Percentiles rank a stretch among this genome's conserved stretches.
These are phyloP conservation scores for Talinum fruticosum DNA, from an alignment of 148 eudicot species.

Conservation along the genomic window DNA sequence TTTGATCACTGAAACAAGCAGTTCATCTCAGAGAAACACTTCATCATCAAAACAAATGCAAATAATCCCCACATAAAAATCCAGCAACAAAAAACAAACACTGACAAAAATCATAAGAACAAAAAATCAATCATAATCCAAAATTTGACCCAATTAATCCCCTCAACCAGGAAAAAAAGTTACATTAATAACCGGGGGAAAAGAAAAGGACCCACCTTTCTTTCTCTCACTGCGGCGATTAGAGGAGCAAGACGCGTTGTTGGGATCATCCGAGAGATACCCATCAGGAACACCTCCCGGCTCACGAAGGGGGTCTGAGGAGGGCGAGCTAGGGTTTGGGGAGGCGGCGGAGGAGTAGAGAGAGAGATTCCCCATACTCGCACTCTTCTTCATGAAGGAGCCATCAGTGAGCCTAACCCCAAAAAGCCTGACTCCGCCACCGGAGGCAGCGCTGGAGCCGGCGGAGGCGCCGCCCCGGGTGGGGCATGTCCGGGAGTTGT, in stretches of 20 bases:
- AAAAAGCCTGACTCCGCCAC: constrained; percentile 55
- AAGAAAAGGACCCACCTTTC: constrained; percentile 44
- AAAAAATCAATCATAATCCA: background rate
- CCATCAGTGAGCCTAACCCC: constrained; percentile 83
- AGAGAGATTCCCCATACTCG: constrained; percentile 80
- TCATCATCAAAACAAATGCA: background rate
- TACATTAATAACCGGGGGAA: background rate
- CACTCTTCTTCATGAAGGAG: constrained; percentile 80
- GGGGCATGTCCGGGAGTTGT: constrained; percentile 82
- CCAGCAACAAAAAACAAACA: constrained; percentile 8
- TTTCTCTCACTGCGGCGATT: constrained; percentile 62
- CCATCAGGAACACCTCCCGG: constrained; percentile 39
- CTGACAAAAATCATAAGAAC: background rate
- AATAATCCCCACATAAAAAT: background rate
- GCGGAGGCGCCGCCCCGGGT: constrained; percentile 26
- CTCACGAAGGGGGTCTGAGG: constrained; percentile 36
- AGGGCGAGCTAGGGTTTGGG: constrained; percentile 46
- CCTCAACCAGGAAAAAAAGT: background rate
- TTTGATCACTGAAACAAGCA: constrained; percentile 6
- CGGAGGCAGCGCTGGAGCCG: background rate
- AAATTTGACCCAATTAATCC: background rate
- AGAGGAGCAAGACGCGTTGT: constrained; percentile 58
- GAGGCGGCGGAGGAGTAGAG: constrained; percentile 54
- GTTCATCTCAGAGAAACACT: background rate
- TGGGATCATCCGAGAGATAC: constrained; percentile 74